Evolutionary conservation across 2,329 filamentous ascomycete genomes (phyloP).

Genomic region (Sclerotinia glacialis): DNA sequence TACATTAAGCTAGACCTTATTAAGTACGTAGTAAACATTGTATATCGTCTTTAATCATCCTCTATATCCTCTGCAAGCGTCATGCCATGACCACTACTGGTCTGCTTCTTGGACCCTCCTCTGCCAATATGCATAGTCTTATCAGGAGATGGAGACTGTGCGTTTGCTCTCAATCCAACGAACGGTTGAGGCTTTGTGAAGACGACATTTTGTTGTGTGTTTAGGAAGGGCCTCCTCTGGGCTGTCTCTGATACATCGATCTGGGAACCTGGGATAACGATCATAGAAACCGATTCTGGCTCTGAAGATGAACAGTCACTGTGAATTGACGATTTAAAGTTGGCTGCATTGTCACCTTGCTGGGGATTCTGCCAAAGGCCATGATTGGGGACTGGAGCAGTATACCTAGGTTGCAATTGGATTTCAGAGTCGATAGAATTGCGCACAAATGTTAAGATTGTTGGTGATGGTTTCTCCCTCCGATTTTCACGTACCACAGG

Average conservation of each 20-base stretch:
- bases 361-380: neutral
- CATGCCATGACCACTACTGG: neutral
- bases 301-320: neutral
- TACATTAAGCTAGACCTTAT: neutral
- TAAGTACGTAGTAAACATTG: neutral
- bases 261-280: slow-evolving; percentile 10
- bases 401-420: neutral
- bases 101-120: neutral
- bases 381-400: neutral
- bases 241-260: neutral
- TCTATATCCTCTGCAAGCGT: slow-evolving; percentile 11
- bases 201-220: neutral
- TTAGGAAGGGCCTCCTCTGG: too few relatives aligned
- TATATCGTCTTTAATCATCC: slow-evolving; percentile 6
- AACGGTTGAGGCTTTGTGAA: slow-evolving; percentile 18
- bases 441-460: slow-evolving; percentile 7
- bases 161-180: neutral
- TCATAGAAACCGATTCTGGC: slow-evolving; percentile 15
- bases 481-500: neutral
- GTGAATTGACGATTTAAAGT: too few relatives aligned
- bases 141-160: neutral
- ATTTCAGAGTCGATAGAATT: slow-evolving; percentile 5
- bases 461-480: neutral
- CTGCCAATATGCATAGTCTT: neutral
- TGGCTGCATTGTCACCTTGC: neutral